Evolutionary conservation across 176 grass and related monocot genomes (phyloP).

Genomic region (Echinochloa phyllopogon): DNA sequence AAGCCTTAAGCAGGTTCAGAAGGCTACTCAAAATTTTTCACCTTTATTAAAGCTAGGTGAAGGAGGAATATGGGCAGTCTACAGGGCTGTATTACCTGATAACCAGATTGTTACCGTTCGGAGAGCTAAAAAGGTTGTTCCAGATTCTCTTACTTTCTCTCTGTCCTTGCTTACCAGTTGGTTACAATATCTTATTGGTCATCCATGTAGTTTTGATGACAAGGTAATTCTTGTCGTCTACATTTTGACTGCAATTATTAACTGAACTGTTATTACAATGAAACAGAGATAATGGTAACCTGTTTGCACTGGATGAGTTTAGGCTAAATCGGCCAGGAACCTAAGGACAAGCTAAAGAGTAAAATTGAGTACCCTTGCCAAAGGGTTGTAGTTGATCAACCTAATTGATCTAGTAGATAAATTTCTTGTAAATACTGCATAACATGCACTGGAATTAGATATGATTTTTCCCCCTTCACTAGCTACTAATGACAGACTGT

Average conservation of each 20-base stretch:
- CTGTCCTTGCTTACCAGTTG: background rate
- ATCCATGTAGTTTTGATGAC: slow-evolving; percentile 32
- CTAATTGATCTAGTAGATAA: background rate
- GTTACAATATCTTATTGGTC: slow-evolving; percentile 7
- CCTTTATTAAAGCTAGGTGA: slow-evolving; percentile 58
- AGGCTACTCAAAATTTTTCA: slow-evolving; percentile 68
- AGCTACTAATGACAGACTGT: slow-evolving; percentile 4
- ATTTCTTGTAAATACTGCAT: background rate
- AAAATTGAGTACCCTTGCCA: background rate
- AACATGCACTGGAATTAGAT: background rate
- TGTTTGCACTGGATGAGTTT: no score
- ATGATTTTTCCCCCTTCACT: background rate
- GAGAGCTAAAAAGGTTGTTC: slow-evolving; percentile 75
- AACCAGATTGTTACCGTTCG: slow-evolving; percentile 53
- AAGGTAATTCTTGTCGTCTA: background rate
- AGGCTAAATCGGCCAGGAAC: no score
- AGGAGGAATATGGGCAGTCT: slow-evolving; percentile 57
- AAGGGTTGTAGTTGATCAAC: background rate
- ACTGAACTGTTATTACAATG: background rate
- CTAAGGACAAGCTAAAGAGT: background rate
- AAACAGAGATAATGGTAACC: background rate
- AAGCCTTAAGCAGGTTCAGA: slow-evolving; percentile 61
- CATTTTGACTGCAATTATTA: background rate
- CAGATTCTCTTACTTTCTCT: background rate
- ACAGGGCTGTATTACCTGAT: slow-evolving; percentile 64